Base-by-base conservation (phyloP, 2,329 filamentous ascomycete genomes). In the Tricladium varicosporioides region DNA sequence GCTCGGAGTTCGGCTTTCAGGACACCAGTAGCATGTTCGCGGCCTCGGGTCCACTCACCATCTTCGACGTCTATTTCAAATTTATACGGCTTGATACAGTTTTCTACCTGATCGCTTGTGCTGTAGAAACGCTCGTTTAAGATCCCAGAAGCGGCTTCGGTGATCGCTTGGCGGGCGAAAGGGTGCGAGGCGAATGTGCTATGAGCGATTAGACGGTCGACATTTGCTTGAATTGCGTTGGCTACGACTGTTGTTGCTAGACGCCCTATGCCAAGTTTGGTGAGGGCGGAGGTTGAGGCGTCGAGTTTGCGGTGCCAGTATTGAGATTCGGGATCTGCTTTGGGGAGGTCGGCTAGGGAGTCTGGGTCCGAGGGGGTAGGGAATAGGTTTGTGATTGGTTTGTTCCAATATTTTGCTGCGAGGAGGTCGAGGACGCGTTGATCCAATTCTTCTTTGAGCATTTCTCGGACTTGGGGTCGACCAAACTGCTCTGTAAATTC, bases 41-140 rank as follows among this genome's bases (percentile, higher is more conserved):
- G 81, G 0, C 92, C 92, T 59, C 89, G 85, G 2, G 80, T 73
- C 94, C 94, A 99, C 71, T 99, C 95, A 7, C 85, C 80, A 42
- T 92, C 89, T 68, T 96, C 91, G 46, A 99, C 86, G 66, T 99
- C 94, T 57, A 99, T 96, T 61, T 97, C 92, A 65, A 93, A 97
- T 71, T 99, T 99, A 78, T 93, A 99, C 0, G 95, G 94, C 73
- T 99, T 99, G 74, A 99, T 95, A 71, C 93, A 99, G 70, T 97
- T 97, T 73, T 99, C 94, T 1, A 99, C 90, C 74, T 97, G 94
- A 68, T 99, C 95, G 61, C 90, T 94, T 1, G 95, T 99, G 73
- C 93, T 94, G 75, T 97, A 97, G 62, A 96, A 96, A 13, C 93
- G 82, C 68, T 99, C 94, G 63, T 94, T 94, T 11, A 99, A 76